Evolutionary conservation across 129 eudicot genomes (phyloP), one percentile per base, ranked within the genome.

Genomic region (Calendula officinalis): DNA sequence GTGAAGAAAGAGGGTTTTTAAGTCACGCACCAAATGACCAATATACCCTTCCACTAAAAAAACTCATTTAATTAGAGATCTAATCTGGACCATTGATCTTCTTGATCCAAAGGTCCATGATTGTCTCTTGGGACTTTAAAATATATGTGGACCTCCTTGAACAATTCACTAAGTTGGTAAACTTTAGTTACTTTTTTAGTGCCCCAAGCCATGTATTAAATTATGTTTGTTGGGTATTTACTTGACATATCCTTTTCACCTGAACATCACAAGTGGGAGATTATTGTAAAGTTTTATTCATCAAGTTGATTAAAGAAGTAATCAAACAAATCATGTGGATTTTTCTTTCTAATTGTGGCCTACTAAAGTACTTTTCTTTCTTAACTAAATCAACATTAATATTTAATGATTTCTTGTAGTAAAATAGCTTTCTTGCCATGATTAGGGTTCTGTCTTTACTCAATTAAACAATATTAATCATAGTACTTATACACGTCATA

Each of bases 191-290:
- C 30, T 22, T 22, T 22, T 22, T 22, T 22, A 22, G 30, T 22
- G 30, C 30, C 30, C 30, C 30, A 22, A 22, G 30, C 30, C 16
- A 39, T 52, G 38, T 58, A 66, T 66, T 53, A 38, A 47, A 47
- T 48, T 27, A 16, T 56, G 73, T 60, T 27, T 66, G 78, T 56
- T 57, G 59, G 73, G 39, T 74, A 55, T 66, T 57, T 58, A 66
- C 73, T 46, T 74, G 73, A 74, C 68, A 57, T 71, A 51, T 74
- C 73, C 73, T 49, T 74, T 74, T 74, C 73, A 57, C 78, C 73
- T 74, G 68, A 74, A 57, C 56, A 66, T 56, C 60, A 30, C 30
- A 22, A 22, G 30, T 66, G 73, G 61, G 72, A 60, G 67, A 56
- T 56, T 56, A 32, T 66, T 45, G 36, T 66, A 65, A 15, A 47